Evolutionary conservation across 129 eudicot species (phyloP).

Genomic region (Flaveria bidentis): DNA sequence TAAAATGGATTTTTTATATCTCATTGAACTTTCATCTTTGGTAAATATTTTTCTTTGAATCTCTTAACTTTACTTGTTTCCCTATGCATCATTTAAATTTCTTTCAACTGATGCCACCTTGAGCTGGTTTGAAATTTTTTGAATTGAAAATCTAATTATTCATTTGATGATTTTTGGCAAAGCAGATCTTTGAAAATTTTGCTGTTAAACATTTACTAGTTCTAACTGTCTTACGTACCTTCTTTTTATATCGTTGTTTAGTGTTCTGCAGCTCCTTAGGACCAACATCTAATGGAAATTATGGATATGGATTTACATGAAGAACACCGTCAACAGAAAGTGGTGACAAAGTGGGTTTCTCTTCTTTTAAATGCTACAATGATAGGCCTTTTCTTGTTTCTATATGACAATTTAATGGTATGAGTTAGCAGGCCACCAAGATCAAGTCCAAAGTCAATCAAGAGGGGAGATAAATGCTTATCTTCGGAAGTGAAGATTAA

Average conservation of each 20-base stretch:
- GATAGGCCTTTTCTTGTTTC: background rate
- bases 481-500: constrained; percentile 24
- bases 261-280: constrained; percentile 20
- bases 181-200: background rate
- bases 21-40: constrained; percentile 19
- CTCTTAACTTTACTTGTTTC: constrained; percentile 15
- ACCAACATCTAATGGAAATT: constrained; percentile 18
- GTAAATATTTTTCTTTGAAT: constrained; percentile 12
- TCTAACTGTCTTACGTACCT: background rate
- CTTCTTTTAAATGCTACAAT: constrained; percentile 3
- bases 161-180: background rate
- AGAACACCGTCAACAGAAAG: constrained; percentile 28
- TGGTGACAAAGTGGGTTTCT: constrained; percentile 39
- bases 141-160: background rate
- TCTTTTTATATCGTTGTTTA: constrained; percentile 1
- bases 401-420: background rate
- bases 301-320: constrained; percentile 22
- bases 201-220: background rate
- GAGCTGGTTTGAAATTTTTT: background rate
- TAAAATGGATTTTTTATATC: background rate
- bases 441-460: constrained; percentile 36
- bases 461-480: background rate
- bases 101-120: background rate
- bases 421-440: constrained; percentile 16
- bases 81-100: background rate